Base-by-base conservation (phyloP, 2,329 filamentous ascomycete species). In the Fusarium ambrosium region DNA sequence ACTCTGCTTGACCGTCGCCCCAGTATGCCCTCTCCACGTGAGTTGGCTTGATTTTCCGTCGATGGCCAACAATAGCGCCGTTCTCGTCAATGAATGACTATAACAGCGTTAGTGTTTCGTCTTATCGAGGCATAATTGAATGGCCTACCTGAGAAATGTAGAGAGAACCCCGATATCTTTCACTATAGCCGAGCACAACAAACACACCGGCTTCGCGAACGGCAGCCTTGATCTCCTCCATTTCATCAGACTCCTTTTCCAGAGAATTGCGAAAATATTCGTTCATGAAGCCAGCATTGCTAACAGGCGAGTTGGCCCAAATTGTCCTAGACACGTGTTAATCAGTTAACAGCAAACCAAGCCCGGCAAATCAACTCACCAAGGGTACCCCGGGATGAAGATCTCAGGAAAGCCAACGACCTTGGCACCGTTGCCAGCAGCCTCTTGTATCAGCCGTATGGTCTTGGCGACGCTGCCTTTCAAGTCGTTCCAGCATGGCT, bases 1-100 rank as follows among this genome's bases (percentile, higher is more conserved):
- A 82, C 6, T 81, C 76, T 4, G 80, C 84, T 0, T 77, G 77
- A 0, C 82, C 83, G 61, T 89, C 87, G 10, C 87, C 86, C 53
- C 84, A 89, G 34, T 88, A 71, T 9, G 85, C 85, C 1, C 86
- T 81, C 79, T 89, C 87, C 80, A 89, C 84, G 60, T 88, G 86
- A 1, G 86, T 89, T 0, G 86, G 83, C 77, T 89, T 89, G 74
- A 88, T 81, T 78, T 89, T 89, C 24, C 85, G 53, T 9, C 65
- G 29, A 4, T 62, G 59, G 2, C 32, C 24, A 82, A 7, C 85
- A 82, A 59, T 83, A 78, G 14, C 37, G 1, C 53, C 53, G 14
- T 32, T 63, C 18, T 61, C 58, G 13, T 61, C 58, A 32, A 61
- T 61, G 7, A 61, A 61, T 4, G 58, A 61, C 58, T 61, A 6